Conservation (phyloP, 805 yeast genomes). For the Metschnikowia kofuensis region DNA sequence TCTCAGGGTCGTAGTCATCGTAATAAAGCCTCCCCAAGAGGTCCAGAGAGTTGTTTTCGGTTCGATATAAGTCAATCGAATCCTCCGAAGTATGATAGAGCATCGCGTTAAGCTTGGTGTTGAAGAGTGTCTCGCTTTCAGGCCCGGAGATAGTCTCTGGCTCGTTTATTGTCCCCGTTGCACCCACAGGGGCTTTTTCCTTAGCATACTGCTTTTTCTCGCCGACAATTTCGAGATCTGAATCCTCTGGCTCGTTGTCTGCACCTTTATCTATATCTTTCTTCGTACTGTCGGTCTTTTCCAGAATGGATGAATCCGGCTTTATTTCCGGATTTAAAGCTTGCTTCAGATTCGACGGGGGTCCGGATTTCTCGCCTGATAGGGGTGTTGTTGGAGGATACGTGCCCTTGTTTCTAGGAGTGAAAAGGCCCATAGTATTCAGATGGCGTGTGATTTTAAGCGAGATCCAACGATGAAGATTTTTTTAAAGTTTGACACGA, state of each 20-base stretch:
- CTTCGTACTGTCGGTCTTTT: background rate
- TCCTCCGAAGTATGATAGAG: constrained; percentile 39
- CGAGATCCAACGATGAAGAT: no score
- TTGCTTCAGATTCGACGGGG: background rate
- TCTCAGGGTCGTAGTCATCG: constrained; percentile 41
- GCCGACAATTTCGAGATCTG: constrained; percentile 1
- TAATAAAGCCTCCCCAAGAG: constrained; percentile 41
- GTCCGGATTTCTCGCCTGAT: background rate
- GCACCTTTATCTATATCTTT: background rate
- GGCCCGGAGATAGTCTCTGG: constrained; percentile 2
- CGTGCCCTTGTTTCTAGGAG: background rate
- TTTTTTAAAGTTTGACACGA: no score
- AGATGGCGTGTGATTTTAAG: background rate
- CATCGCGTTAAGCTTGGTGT: constrained; percentile 38
- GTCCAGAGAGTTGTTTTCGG: constrained; percentile 38
- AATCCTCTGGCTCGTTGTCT: constrained; percentile 2
- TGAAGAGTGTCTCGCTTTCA: constrained; percentile 31
- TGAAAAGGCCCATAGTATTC: background rate
- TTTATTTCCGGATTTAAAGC: background rate
- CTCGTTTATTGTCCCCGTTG: constrained; percentile 1
- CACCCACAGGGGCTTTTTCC: constrained; percentile 14
- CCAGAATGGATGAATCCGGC: background rate
- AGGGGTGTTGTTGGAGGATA: background rate
- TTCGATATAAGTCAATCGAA: constrained; percentile 34
- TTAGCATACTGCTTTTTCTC: constrained; percentile 16